Percentiles rank a stretch among this genome's conserved stretches.
phyloP scores from a whole-genome alignment of 306 rosid genomes.

The Dryas octopetala region DNA sequence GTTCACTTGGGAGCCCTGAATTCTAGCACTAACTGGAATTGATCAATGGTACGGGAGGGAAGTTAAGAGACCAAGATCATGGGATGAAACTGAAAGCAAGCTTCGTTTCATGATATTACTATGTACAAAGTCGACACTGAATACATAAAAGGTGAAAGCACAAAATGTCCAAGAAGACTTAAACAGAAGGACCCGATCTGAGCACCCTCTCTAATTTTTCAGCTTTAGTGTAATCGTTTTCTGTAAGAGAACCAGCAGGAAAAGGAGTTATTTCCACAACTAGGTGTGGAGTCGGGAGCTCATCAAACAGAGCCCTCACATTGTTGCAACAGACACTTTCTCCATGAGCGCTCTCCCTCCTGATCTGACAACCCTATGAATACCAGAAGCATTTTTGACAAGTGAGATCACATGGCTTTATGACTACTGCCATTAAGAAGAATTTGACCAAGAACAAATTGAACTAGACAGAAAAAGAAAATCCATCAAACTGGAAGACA shows the following conservation, averaged over 20 bases:
- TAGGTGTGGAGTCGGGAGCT: slow-evolving; percentile 93
- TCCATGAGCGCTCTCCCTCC: slow-evolving; percentile 96
- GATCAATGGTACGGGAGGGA: neutral
- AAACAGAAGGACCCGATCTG: slow-evolving; percentile 80
- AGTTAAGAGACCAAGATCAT: neutral
- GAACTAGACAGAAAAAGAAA: neutral
- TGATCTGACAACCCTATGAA: slow-evolving; percentile 87
- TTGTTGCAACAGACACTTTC: slow-evolving; percentile 98
- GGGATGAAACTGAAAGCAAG: slow-evolving; percentile 5
- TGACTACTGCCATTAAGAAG: neutral
- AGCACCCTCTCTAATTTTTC: slow-evolving; percentile 91
- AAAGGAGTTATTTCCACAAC: slow-evolving; percentile 82
- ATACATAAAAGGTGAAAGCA: slow-evolving; percentile 5
- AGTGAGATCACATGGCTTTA: slow-evolving; percentile 1
- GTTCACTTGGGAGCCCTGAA: no score
- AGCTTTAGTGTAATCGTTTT: slow-evolving; percentile 82
- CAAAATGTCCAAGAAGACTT: slow-evolving; percentile 20
- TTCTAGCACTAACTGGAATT: no score
- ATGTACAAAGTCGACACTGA: slow-evolving; percentile 29
- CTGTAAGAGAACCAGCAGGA: slow-evolving; percentile 77
- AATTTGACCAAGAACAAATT: neutral
- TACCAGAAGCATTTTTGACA: neutral
- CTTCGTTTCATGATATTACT: slow-evolving; percentile 10
- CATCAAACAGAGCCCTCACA: slow-evolving; percentile 94
- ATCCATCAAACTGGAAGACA: neutral